These are phyloP conservation scores for Hypoxylon fuscum DNA, from an alignment of 495 filamentous ascomycete genomes.

Conservation along the genomic window DNA sequence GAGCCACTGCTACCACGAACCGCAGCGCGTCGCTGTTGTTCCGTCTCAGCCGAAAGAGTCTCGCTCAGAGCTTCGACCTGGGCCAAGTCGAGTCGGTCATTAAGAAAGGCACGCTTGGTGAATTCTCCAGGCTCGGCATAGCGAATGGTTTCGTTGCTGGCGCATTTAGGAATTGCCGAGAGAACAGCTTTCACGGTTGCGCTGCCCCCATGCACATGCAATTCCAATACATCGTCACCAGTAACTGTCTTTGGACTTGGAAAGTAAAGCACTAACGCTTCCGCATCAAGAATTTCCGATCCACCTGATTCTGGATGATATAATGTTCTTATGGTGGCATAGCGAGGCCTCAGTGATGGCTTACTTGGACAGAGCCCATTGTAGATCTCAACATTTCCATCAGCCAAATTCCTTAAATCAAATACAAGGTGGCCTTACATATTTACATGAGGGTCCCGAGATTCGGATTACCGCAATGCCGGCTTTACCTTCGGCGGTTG, in stretches of 20 bases:
- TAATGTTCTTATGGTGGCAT: slow-evolving; percentile 79
- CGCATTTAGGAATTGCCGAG: slow-evolving; percentile 69
- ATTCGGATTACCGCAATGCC: slow-evolving; percentile 92
- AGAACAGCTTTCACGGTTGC: slow-evolving; percentile 89
- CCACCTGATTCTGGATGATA: slow-evolving; percentile 64
- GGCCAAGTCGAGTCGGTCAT: slow-evolving; percentile 84
- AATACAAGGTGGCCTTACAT: slow-evolving; percentile 57
- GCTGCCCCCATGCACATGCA: slow-evolving; percentile 92
- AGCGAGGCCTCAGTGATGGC: slow-evolving; percentile 72
- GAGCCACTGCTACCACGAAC: slow-evolving; percentile 77
- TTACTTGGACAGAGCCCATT: slow-evolving; percentile 73
- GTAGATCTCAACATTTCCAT: slow-evolving; percentile 70
- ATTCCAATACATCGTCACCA: slow-evolving; percentile 89
- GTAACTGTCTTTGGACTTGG: slow-evolving; percentile 85
- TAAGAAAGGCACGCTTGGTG: slow-evolving; percentile 90
- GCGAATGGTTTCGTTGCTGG: slow-evolving; percentile 61
- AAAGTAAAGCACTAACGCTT: slow-evolving; percentile 87
- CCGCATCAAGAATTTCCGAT: slow-evolving; percentile 74
- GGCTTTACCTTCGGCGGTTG: slow-evolving; percentile 83
- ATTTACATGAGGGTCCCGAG: slow-evolving; percentile 79
- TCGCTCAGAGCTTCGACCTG: slow-evolving; percentile 94
- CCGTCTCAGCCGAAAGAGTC: slow-evolving; percentile 84
- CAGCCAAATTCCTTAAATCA: slow-evolving; percentile 12
- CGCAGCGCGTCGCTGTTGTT: slow-evolving; percentile 88
- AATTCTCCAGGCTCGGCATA: slow-evolving; percentile 98